Evolutionary conservation across 75 land plant genomes (phyloP).

Genomic region (Chamaecyparis obtusa): DNA sequence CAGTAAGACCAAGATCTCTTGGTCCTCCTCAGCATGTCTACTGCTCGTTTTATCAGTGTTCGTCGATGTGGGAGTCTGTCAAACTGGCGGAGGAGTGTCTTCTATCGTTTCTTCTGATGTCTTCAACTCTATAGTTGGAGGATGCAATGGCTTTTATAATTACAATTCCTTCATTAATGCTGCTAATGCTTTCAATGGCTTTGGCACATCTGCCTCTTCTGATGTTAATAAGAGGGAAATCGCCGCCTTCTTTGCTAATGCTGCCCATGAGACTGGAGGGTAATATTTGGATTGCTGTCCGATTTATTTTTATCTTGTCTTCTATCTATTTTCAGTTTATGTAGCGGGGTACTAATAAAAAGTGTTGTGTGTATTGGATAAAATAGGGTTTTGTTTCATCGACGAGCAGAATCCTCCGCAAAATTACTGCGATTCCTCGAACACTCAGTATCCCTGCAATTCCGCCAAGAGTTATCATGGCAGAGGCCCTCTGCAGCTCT

Average conservation of each 20-base stretch:
- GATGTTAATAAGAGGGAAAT: constrained; percentile 42
- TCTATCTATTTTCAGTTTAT: no score
- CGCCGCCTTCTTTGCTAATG: constrained; percentile 55
- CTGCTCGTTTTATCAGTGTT: no score
- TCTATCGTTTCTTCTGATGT: no score
- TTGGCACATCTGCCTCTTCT: constrained; percentile 34
- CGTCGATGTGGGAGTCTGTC: no score
- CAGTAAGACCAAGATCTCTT: no score
- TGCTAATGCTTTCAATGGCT: constrained; percentile 23
- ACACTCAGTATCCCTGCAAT: neutral
- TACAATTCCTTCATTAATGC: constrained; percentile 24
- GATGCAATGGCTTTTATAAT: constrained; percentile 20
- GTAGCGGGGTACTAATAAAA: no score
- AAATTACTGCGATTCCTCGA: neutral
- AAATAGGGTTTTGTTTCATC: neutral
- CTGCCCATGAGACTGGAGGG: no score
- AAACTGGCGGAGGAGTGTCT: no score
- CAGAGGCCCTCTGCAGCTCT: neutral
- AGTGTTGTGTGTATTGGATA: no score
- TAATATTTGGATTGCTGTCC: constrained; percentile 13
- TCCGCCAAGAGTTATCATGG: neutral
- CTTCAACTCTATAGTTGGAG: no score
- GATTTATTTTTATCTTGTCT: neutral
- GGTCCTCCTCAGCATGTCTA: no score
- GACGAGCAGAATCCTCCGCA: neutral